Conservation (phyloP, 2,329 filamentous ascomycete genomes). For the Lasiodiplodia sp. region DNA sequence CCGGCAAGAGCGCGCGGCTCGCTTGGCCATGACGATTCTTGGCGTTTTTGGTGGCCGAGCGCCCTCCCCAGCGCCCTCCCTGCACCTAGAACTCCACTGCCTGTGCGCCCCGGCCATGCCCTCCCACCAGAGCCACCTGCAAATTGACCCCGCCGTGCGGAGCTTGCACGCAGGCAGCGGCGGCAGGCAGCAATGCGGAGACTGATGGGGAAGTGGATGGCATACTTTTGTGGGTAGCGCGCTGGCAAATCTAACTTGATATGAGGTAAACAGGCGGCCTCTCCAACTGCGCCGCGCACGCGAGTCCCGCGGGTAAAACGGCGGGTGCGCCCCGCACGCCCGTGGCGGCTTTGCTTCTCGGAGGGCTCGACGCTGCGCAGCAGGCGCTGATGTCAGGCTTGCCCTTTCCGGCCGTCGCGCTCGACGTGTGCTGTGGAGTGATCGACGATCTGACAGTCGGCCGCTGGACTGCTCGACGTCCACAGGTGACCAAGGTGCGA, state of each 20-base stretch:
- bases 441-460: conserved; percentile 21
- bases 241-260: conserved; percentile 28
- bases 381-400: conserved; percentile 19
- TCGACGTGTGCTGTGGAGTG: neutral
- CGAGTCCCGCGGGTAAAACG: conserved; percentile 18
- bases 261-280: conserved; percentile 8
- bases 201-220: conserved; percentile 17
- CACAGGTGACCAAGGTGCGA: conserved; percentile 23
- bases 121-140: neutral
- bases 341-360: neutral
- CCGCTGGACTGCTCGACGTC: neutral
- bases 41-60: conserved; percentile 9
- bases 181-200: conserved; percentile 14
- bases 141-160: neutral
- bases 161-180: neutral
- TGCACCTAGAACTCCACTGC: neutral
- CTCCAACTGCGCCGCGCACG: conserved; percentile 3
- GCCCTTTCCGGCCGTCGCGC: neutral
- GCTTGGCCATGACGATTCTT: conserved; percentile 26
- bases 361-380: neutral
- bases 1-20: conserved; percentile 11
- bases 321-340: conserved; percentile 15
- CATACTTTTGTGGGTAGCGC: conserved; percentile 14
- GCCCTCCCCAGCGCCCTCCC: neutral
- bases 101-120: neutral